Evolutionary conservation across 306 rosid genomes (phyloP).

Genomic region (Cyamopsis tetragonoloba): DNA sequence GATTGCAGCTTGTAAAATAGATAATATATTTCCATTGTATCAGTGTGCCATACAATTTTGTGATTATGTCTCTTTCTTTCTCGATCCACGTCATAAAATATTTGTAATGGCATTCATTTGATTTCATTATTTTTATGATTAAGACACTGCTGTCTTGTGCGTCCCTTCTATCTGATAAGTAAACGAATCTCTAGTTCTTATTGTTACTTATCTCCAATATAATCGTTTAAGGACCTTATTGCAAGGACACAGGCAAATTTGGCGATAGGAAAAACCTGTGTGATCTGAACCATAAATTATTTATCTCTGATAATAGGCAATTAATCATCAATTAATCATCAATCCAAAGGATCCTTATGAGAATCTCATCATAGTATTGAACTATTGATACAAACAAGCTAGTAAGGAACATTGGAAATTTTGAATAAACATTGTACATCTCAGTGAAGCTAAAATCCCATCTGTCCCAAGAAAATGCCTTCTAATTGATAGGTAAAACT

Average conservation of each 20-base stretch:
- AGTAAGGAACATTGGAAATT: background rate
- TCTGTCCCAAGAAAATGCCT: background rate
- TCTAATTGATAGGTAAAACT: background rate
- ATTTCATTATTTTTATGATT: background rate
- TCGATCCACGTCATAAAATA: background rate
- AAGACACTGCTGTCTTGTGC: background rate
- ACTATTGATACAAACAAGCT: background rate
- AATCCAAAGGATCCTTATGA: background rate
- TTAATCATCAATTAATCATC: too few relatives aligned
- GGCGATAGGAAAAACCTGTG: too few relatives aligned
- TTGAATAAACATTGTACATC: too few relatives aligned
- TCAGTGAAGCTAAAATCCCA: too few relatives aligned
- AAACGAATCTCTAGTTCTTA: background rate
- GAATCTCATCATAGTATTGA: background rate
- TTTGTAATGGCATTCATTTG: constrained; percentile 4
- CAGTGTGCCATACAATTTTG: constrained; percentile 25
- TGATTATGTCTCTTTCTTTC: constrained; percentile 10
- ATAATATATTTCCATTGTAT: constrained; percentile 20
- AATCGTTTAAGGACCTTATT: background rate
- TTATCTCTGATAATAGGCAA: too few relatives aligned
- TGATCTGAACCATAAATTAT: too few relatives aligned
- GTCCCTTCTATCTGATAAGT: background rate
- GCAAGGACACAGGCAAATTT: background rate
- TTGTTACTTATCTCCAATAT: background rate
- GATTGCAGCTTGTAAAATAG: constrained; percentile 30